Percentiles rank a stretch among this genome's conserved stretches.
Evolutionary conservation across 441 rosid genomes (phyloP).

Genomic region (Syzygium malaccense): DNA sequence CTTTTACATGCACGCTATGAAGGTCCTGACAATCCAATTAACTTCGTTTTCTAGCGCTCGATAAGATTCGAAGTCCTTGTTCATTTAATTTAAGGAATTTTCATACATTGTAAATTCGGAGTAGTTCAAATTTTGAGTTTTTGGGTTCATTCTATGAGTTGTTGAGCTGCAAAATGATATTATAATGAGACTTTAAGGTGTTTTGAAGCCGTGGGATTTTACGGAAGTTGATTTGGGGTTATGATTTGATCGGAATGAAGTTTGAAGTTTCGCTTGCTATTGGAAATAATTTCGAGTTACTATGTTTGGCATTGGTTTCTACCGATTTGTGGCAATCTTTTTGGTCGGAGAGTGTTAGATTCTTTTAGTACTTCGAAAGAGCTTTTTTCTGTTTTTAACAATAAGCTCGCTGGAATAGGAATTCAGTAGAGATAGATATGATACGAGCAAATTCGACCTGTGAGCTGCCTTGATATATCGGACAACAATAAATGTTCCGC

Average conservation of each 20-base stretch:
- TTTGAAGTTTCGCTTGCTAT: not conserved
- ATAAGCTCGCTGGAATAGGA: not conserved
- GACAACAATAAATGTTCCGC: not conserved
- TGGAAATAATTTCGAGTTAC: not conserved
- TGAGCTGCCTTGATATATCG: not conserved
- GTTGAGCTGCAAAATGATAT: not conserved
- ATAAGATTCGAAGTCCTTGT: not conserved
- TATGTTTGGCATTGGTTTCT: not conserved
- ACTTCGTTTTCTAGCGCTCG: not conserved
- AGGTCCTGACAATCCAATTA: not conserved
- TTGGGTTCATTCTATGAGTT: not conserved
- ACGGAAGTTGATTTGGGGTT: not conserved
- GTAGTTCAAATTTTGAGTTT: not conserved
- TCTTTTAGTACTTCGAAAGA: not conserved
- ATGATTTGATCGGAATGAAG: not conserved
- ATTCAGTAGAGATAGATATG: not conserved
- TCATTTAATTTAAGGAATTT: not conserved
- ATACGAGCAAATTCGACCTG: not conserved
- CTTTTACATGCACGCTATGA: not conserved
- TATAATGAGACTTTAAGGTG: not conserved
- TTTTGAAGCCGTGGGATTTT: not conserved
- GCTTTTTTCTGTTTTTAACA: not conserved
- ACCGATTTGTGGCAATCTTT: not conserved
- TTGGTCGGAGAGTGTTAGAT: not conserved
- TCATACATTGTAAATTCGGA: not conserved